Conservation (phyloP, 768 basidiomycete species). For the Sistotremastrum niveocremeum region DNA sequence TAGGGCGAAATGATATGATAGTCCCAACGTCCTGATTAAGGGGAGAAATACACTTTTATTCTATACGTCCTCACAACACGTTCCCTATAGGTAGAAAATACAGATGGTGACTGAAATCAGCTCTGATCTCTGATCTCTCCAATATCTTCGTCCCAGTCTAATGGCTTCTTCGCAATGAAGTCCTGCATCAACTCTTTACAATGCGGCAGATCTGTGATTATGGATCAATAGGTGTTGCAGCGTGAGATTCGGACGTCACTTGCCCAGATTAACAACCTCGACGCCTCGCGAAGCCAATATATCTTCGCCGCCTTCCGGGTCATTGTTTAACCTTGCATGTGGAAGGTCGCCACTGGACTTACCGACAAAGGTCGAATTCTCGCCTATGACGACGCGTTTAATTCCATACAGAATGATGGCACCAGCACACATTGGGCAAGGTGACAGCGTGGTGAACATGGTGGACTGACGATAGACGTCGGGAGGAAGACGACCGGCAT, state of each 20-base stretch:
- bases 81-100: no score
- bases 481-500: constrained; percentile 36
- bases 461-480: constrained; percentile 33
- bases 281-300: constrained; percentile 39
- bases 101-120: no score
- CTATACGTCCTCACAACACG: no score
- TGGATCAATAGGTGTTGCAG: background rate
- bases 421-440: constrained; percentile 55
- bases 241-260: background rate
- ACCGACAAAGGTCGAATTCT: constrained; percentile 38
- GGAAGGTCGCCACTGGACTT: background rate
- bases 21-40: no score
- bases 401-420: constrained; percentile 52
- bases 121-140: constrained; percentile 21
- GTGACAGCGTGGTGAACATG: constrained; percentile 27
- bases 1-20: no score
- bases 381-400: constrained; percentile 52
- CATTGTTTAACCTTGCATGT: no score
- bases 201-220: constrained; percentile 26
- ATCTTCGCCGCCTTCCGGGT: constrained; percentile 28
- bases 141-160: constrained; percentile 53
- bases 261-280: constrained; percentile 32
- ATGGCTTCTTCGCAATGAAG: constrained; percentile 42
- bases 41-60: no score
- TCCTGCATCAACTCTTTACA: constrained; percentile 41